Base-by-base conservation (phyloP, 1,284 basidiomycete species). In the Pascua sp. region DNA sequence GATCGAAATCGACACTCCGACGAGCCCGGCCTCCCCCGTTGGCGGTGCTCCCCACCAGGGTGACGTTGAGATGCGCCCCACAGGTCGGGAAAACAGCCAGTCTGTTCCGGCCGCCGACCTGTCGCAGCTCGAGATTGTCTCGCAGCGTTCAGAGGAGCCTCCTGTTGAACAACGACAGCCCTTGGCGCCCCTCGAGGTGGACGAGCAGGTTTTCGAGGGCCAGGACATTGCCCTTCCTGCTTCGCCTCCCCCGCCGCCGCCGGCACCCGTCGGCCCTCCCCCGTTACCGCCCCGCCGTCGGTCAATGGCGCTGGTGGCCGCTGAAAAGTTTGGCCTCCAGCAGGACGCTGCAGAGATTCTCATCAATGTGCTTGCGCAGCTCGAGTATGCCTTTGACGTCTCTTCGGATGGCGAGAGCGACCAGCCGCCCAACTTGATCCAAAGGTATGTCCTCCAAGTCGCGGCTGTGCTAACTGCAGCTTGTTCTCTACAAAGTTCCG, bases 341-440 rank as follows among this genome's bases (percentile, higher is more conserved):
- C 95, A 98, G 71, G 95, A 98, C 72, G 94, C 98, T 2, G 89
- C 94, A 0, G 95, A 98, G 77, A 97, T 95, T 75, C 90, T 98
- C 85, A 94, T 98, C 78, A 98, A 98, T 68, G 94, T 95, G 78
- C 88, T 98, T 81, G 96, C 96, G 78, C 96, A 98, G 77, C 90
- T 98, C 57, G 94, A 99, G 76, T 89, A 90, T 10, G 94, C 93
- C 0, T 76, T 97, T 47, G 86, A 88, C 12, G 76, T 84, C 59
- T 79, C 74, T 24, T 32, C 24, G 24, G 24, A 32, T 32, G 63
- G 63, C 16, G 65, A 79, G 1, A 80, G 82, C 46, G 66, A 57
- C 37, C 60, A 58, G 16, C 51, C 61, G 4, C 70, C 81, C 80
- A 44, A 91, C 65, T 81, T 94, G 11, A 87, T 95, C 49, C 91